phyloP scores from a whole-genome alignment of 208 protist genomes.

The Trypanosoma vivax region DNA sequence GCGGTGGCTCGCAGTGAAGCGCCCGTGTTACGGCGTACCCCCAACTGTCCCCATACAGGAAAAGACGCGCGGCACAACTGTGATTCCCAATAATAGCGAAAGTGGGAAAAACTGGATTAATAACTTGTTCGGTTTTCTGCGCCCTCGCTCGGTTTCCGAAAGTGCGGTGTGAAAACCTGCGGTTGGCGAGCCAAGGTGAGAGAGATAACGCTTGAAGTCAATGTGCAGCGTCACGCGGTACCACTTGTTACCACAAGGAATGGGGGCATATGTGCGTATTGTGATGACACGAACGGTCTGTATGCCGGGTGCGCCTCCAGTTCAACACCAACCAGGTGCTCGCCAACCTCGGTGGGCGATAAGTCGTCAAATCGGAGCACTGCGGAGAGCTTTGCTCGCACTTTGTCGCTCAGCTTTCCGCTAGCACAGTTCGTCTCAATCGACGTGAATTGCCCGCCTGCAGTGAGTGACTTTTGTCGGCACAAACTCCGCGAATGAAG shows the following conservation, averaged over 20 bases:
- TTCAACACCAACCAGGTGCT: constrained; percentile 67
- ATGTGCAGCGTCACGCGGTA: constrained; percentile 18
- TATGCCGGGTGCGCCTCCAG: constrained; percentile 31
- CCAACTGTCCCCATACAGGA: too few species aligned
- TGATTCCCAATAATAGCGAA: too few species aligned
- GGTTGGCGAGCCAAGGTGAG: too few species aligned
- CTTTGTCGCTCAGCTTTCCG: neutral
- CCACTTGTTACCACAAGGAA: constrained; percentile 63
- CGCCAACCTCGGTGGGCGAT: constrained; percentile 30
- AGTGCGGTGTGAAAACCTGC: too few species aligned
- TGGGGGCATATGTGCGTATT: constrained; percentile 46
- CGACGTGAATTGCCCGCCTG: neutral
- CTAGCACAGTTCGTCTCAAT: neutral
- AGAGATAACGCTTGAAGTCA: neutral
- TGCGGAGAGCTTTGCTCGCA: neutral
- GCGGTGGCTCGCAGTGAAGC: too few species aligned
- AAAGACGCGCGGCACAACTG: too few species aligned
- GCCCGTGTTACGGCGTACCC: too few species aligned
- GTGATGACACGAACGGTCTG: constrained; percentile 46
- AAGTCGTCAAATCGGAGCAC: constrained; percentile 35
- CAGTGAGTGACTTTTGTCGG: too few species aligned
- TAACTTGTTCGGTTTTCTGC: too few species aligned
- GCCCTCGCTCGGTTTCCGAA: too few species aligned
- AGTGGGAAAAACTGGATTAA: too few species aligned
- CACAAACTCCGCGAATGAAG: too few species aligned